phyloP scores from a whole-genome alignment of 371 early-diverging fungal species.

The Mucor sp. region DNA sequence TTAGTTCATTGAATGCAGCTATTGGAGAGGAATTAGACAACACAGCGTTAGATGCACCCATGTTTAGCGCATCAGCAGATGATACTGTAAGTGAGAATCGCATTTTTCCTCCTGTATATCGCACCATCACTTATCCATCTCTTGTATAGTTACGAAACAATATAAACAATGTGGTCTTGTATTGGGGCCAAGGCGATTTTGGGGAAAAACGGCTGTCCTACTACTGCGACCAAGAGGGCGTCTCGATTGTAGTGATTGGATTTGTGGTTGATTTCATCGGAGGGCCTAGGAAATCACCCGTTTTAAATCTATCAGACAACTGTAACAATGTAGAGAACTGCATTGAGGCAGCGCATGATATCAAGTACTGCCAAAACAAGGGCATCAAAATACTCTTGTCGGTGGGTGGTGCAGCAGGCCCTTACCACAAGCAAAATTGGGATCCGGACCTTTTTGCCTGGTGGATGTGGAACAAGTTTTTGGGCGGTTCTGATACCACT shows the following conservation, averaged over 20 bases:
- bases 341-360: slow-evolving; percentile 55
- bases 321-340: slow-evolving; percentile 49
- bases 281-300: slow-evolving; percentile 35
- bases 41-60: background rate
- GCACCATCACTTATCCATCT: background rate
- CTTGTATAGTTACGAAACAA: background rate
- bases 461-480: slow-evolving; percentile 54
- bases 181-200: slow-evolving; percentile 40
- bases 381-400: slow-evolving; percentile 61
- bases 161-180: slow-evolving; percentile 25
- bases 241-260: slow-evolving; percentile 54
- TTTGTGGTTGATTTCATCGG: slow-evolving; percentile 54
- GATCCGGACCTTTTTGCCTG: slow-evolving; percentile 49
- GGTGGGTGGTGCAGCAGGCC: slow-evolving; percentile 54
- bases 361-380: slow-evolving; percentile 58
- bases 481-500: slow-evolving; percentile 37
- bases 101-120: too few relatives aligned
- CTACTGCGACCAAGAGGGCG: slow-evolving; percentile 60
- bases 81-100: background rate
- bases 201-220: slow-evolving; percentile 44
- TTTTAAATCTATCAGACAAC: slow-evolving; percentile 58
- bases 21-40: background rate
- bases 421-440: slow-evolving; percentile 33
- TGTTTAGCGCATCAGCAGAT: background rate
- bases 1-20: background rate